These are phyloP conservation scores for Annulohypoxylon maeteangense DNA, from an alignment of 495 filamentous ascomycete species.

Conservation along the genomic window DNA sequence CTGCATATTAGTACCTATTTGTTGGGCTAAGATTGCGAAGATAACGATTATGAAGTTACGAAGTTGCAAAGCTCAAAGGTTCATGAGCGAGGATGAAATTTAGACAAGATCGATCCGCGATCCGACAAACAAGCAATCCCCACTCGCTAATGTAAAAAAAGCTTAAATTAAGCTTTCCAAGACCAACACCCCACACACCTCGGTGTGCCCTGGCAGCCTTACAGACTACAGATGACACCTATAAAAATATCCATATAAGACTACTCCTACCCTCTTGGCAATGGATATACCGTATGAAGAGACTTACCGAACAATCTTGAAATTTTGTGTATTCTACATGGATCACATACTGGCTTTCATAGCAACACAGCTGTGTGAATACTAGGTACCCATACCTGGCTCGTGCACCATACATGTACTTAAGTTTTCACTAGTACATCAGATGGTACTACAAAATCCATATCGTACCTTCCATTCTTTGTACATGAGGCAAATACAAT, in stretches of 20 bases:
- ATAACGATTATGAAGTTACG: neutral
- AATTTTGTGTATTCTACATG: neutral
- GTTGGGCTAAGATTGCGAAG: neutral
- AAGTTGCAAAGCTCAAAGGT: neutral
- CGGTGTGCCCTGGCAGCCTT: neutral
- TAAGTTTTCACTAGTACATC: too few relatives aligned
- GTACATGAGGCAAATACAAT: too few relatives aligned
- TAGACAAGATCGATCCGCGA: neutral
- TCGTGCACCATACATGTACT: too few relatives aligned
- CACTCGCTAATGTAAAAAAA: neutral
- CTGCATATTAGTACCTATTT: neutral
- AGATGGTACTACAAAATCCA: too few relatives aligned
- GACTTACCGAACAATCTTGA: too few relatives aligned
- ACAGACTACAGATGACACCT: neutral
- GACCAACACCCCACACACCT: neutral
- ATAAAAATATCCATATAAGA: neutral
- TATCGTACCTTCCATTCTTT: too few relatives aligned
- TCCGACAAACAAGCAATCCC: too few relatives aligned
- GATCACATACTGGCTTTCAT: too few relatives aligned
- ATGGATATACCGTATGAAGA: neutral
- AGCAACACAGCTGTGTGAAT: too few relatives aligned
- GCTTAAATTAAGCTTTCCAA: neutral
- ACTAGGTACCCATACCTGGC: too few relatives aligned
- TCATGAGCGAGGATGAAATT: neutral
- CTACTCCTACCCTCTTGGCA: neutral